These are phyloP conservation scores for Penicillium herquei DNA, from an alignment of 495 filamentous ascomycete genomes.

Conservation along the genomic window DNA sequence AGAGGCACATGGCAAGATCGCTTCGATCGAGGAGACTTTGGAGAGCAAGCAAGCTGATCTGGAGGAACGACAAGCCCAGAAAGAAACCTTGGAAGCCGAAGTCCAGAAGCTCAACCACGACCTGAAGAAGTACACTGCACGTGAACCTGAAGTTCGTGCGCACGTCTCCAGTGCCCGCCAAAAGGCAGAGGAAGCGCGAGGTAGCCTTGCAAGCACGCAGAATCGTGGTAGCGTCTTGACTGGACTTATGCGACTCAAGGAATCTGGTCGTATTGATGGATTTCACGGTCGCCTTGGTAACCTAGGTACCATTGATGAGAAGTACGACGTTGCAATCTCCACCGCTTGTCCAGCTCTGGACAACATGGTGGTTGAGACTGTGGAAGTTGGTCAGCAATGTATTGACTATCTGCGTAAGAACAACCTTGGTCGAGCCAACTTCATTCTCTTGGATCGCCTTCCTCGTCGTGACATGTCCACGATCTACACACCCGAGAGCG, in stretches of 20 bases:
- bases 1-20: conserved; percentile 79
- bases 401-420: conserved; percentile 97
- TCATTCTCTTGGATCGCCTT: conserved; percentile 90
- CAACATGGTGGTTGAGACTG: conserved; percentile 93
- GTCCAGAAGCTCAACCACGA: conserved; percentile 66
- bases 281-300: conserved; percentile 96
- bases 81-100: conserved; percentile 70
- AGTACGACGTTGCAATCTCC: conserved; percentile 94
- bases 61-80: conserved; percentile 70
- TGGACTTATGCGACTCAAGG: conserved; percentile 89
- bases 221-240: conserved; percentile 90
- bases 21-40: conserved; percentile 65
- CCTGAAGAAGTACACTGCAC: conserved; percentile 64
- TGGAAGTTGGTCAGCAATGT: conserved; percentile 93
- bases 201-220: conserved; percentile 82
- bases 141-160: conserved; percentile 76
- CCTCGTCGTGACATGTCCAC: conserved; percentile 68
- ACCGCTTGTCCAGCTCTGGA: conserved; percentile 90
- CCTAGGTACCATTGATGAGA: conserved; percentile 89
- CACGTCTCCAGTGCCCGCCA: conserved; percentile 85
- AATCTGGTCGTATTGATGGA: conserved; percentile 92
- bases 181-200: conserved; percentile 91
- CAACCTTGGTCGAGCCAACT: conserved; percentile 94
- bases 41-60: conserved; percentile 70
- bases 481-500: conserved; percentile 87